These are phyloP conservation scores for Eucalyptus polybractea DNA, from an alignment of 345 rosid genomes.

Conservation along the genomic window DNA sequence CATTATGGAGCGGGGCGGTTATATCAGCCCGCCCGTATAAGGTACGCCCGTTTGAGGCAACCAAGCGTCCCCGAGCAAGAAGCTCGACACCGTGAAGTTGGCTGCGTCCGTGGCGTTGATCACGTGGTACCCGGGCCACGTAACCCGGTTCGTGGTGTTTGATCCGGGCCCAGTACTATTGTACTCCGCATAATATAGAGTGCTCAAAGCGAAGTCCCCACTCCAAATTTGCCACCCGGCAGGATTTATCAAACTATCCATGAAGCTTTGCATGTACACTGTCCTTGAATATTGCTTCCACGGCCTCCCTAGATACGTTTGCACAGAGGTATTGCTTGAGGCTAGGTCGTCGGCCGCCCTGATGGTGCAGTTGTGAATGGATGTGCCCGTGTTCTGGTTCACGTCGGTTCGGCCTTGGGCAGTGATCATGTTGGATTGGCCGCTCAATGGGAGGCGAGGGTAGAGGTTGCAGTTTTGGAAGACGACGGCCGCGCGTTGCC, in stretches of 20 bases:
- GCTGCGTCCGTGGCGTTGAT: constrained; percentile 52
- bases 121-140: constrained; percentile 57
- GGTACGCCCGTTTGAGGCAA: constrained; percentile 59
- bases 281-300: constrained; percentile 89
- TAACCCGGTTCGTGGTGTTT: constrained; percentile 34
- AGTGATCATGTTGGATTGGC: constrained; percentile 79
- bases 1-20: neutral
- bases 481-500: constrained; percentile 84
- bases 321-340: constrained; percentile 19
- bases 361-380: constrained; percentile 53
- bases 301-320: constrained; percentile 75
- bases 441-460: constrained; percentile 55
- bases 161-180: constrained; percentile 65
- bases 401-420: constrained; percentile 85
- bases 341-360: constrained; percentile 55
- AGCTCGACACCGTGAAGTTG: constrained; percentile 51
- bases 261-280: constrained; percentile 42
- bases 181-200: constrained; percentile 69
- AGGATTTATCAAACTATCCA: constrained; percentile 43
- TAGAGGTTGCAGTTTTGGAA: constrained; percentile 66
- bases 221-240: constrained; percentile 73
- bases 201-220: constrained; percentile 50
- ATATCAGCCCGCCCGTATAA: constrained; percentile 13
- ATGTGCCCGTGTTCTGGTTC: constrained; percentile 78
- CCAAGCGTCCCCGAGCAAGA: constrained; percentile 63